A percentile compares a stretch with the other conserved stretches of the same genome.
Conservation (phyloP, 2,329 filamentous ascomycete genomes). For the Colletotrichum neosansevieriae region DNA sequence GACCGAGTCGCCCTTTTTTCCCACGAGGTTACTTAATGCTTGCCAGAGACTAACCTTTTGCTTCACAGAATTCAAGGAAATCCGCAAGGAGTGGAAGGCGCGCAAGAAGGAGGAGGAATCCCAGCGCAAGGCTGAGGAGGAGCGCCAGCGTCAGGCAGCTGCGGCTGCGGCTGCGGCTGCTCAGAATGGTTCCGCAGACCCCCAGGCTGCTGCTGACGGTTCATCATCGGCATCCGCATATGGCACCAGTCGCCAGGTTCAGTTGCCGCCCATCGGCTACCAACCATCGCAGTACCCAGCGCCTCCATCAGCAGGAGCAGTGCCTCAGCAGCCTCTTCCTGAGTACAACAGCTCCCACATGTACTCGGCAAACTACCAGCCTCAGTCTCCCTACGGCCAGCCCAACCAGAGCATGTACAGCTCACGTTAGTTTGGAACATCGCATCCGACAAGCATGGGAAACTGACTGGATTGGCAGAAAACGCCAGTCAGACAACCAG, state of each 20-base stretch:
- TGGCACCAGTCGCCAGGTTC: constrained; percentile 68
- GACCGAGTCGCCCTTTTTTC: too few species aligned
- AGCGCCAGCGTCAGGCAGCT: constrained; percentile 72
- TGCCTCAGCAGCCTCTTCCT: constrained; percentile 61
- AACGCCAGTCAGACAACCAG: constrained; percentile 40
- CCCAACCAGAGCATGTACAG: constrained; percentile 70
- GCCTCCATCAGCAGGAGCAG: constrained; percentile 66
- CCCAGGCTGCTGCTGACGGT: constrained; percentile 61
- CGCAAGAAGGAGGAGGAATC: constrained; percentile 99
- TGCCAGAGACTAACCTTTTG: constrained; percentile 41
- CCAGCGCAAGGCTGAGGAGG: constrained; percentile 89
- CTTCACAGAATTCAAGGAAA: constrained; percentile 93
- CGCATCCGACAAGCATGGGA: background rate
- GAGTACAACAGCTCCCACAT: constrained; percentile 68
- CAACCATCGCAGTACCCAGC: constrained; percentile 75
- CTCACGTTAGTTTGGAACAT: constrained; percentile 61
- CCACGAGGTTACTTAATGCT: too few species aligned
- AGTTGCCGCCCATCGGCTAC: constrained; percentile 82
- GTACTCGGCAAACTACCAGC: constrained; percentile 66
- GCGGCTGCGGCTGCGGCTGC: constrained; percentile 62
- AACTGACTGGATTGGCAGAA: constrained; percentile 41
- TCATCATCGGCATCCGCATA: constrained; percentile 68
- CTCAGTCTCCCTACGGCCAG: constrained; percentile 69
- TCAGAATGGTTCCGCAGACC: constrained; percentile 62
- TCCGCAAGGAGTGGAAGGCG: constrained; percentile 98